Evolutionary conservation across 176 grass and related monocot species (phyloP).

Genomic region (Eragrostis curvula): DNA sequence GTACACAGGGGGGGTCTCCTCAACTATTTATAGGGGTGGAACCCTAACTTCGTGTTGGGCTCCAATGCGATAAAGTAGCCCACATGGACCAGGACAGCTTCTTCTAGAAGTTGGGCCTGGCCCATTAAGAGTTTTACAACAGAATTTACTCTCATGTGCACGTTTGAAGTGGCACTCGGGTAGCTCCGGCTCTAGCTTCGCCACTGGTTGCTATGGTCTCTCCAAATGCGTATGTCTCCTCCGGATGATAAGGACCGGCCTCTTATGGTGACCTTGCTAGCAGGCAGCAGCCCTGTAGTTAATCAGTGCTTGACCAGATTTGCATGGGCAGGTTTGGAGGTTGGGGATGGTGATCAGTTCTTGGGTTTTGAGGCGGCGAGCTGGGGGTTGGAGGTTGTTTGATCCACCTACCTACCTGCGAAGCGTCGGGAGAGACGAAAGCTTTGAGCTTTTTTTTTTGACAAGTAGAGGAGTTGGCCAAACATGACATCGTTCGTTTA

Average conservation of each 20-base stretch:
- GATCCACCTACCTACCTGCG: conserved; percentile 45
- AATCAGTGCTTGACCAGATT: background rate
- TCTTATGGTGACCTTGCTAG: background rate
- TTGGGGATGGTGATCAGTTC: conserved; percentile 15
- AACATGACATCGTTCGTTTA: conserved; percentile 25
- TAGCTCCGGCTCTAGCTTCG: too few relatives aligned
- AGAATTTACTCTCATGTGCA: too few relatives aligned
- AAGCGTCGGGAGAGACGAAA: background rate
- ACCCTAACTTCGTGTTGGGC: too few relatives aligned
- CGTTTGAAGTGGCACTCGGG: too few relatives aligned
- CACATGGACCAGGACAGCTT: too few relatives aligned
- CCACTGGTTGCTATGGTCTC: too few relatives aligned
- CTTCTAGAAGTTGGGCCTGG: too few relatives aligned
- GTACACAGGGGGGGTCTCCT: too few relatives aligned
- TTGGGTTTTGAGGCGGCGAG: background rate
- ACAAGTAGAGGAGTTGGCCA: conserved; percentile 71
- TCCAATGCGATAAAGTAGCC: too few relatives aligned
- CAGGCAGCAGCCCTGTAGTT: background rate
- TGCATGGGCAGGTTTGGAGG: conserved; percentile 2
- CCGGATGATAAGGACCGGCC: background rate
- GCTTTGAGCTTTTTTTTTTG: conserved; percentile 30
- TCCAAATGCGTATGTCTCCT: background rate
- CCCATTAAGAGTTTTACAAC: too few relatives aligned
- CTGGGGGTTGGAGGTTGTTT: conserved; percentile 28
- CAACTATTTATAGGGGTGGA: too few relatives aligned